Evolutionary conservation across 2,329 filamentous ascomycete genomes (phyloP), one percentile per base, ranked within the genome.

Genomic region (Macroventuria anomochaeta): DNA sequence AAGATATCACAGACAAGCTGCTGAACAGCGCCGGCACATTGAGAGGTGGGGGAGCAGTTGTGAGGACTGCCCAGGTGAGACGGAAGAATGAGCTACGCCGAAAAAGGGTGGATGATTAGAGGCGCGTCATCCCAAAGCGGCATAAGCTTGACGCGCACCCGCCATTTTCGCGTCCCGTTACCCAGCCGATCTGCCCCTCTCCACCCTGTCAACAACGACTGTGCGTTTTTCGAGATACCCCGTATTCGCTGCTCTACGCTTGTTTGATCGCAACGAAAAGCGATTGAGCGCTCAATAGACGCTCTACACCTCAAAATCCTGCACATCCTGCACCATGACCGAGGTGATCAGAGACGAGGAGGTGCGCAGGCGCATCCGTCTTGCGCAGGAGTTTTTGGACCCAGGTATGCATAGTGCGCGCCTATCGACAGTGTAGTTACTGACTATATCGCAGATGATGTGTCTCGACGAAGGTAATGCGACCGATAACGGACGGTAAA

Each of bases 311-410:
- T 21, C 11, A 5, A 3, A 26, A 31, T n/a, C 31, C 10, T 39
- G 38, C 32, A 18, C 31, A 44, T 31, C 37, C 36, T 42, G 37
- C 59, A 62, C 26, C 51, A 74, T 74, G 71, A 47, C 65, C 42
- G 68, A 70, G 43, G 55, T 64, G 15, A 67, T 96, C 68, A 86
- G 88, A 76, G 93, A 97, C 82, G 90, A 95, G 76, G 91, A 88
- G 62, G 87, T 88, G 67, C 85, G 86, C 66, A 88, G 96, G 79
- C 90, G 92, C 68, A 86, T 96, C 74, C 89, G 91, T 67, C 86
- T 89, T 61, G 92, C 91, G n/a, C 85, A 89, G 67, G 93, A 97
- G 75, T 97, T 97, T 71, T 85, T 97, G 36, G 93, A 97, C 80
- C 93, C 93, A 57, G 88, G 92, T 96, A 84, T 69, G 88, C 76